Percentiles rank a stretch among this genome's conserved stretches.
Conservation (phyloP, 352 stramenopile species). For the Globisporangium radiosum region DNA sequence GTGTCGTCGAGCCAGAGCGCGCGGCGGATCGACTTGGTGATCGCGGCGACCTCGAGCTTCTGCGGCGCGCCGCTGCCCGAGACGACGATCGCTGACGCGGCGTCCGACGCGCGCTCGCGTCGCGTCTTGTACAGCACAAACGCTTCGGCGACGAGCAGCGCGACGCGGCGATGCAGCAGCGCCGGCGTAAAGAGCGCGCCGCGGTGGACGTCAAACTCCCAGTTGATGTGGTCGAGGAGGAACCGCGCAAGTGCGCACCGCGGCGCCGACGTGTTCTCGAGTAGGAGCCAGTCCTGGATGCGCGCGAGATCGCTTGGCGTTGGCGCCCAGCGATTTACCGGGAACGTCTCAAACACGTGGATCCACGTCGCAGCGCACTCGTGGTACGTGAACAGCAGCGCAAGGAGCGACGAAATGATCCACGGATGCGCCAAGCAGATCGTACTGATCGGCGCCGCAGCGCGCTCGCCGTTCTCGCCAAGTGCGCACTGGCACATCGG, state of each 20-base stretch:
- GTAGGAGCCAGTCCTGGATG: slow-evolving; percentile 74
- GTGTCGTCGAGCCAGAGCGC: slow-evolving; percentile 55
- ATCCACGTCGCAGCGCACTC: slow-evolving; percentile 75
- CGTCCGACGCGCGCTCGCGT: slow-evolving; percentile 29
- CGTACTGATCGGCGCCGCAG: slow-evolving; percentile 43
- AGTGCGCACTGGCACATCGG: slow-evolving; percentile 33
- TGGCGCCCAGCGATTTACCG: slow-evolving; percentile 78
- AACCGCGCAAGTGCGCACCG: slow-evolving; percentile 65
- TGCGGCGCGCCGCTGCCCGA: slow-evolving; percentile 41
- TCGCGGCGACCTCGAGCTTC: slow-evolving; percentile 43
- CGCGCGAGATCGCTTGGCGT: slow-evolving; percentile 54
- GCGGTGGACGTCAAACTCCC: slow-evolving; percentile 69
- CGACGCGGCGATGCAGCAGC: slow-evolving; percentile 72
- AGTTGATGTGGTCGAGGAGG: slow-evolving; percentile 80
- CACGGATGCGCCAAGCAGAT: slow-evolving; percentile 58
- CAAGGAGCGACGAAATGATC: slow-evolving; percentile 56
- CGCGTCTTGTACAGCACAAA: slow-evolving; percentile 61
- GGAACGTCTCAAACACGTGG: slow-evolving; percentile 80
- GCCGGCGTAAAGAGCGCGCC: slow-evolving; percentile 56
- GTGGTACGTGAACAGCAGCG: slow-evolving; percentile 70
- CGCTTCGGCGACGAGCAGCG: slow-evolving; percentile 70
- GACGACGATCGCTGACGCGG: slow-evolving; percentile 28
- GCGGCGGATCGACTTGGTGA: slow-evolving; percentile 70
- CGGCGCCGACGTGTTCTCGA: slow-evolving; percentile 60
- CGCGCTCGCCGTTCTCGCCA: slow-evolving; percentile 41